Conservation (phyloP, 768 basidiomycete genomes). For the Mycena filopes region DNA sequence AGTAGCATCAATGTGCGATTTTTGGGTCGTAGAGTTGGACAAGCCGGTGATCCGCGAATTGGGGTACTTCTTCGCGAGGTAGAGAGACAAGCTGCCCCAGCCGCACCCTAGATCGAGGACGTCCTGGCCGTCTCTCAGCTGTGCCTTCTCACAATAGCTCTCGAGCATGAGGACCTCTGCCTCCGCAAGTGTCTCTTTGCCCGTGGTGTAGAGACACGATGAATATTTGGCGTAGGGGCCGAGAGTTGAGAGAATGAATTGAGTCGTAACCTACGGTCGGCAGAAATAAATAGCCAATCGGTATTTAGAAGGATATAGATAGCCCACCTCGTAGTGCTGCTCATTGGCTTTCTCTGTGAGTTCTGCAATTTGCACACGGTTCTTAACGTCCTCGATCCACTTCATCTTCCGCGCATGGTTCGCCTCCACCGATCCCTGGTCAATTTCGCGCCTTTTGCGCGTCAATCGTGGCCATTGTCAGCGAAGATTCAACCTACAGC, state of each 20-base stretch:
- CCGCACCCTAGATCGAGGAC: constrained; percentile 80
- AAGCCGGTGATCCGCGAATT: constrained; percentile 69
- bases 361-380: constrained; percentile 64
- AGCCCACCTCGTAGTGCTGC: constrained; percentile 76
- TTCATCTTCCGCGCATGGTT: constrained; percentile 75
- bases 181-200: constrained; percentile 66
- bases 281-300: constrained; percentile 46
- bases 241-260: constrained; percentile 73
- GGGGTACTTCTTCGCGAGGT: constrained; percentile 78
- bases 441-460: constrained; percentile 67
- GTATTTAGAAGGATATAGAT: too few relatives aligned
- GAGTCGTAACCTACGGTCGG: constrained; percentile 58
- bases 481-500: constrained; percentile 62
- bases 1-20: constrained; percentile 64
- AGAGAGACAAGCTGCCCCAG: constrained; percentile 79
- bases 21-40: constrained; percentile 77
- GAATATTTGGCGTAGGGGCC: constrained; percentile 77
- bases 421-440: constrained; percentile 65
- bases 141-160: constrained; percentile 73
- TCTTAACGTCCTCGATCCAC: constrained; percentile 68
- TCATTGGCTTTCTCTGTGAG: constrained; percentile 76
- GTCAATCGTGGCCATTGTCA: constrained; percentile 53
- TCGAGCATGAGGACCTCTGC: constrained; percentile 75
- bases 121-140: constrained; percentile 67
- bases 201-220: constrained; percentile 71